Evolutionary conservation across 164 flowering plant genomes (phyloP).

Genomic region (Saururus chinensis): DNA sequence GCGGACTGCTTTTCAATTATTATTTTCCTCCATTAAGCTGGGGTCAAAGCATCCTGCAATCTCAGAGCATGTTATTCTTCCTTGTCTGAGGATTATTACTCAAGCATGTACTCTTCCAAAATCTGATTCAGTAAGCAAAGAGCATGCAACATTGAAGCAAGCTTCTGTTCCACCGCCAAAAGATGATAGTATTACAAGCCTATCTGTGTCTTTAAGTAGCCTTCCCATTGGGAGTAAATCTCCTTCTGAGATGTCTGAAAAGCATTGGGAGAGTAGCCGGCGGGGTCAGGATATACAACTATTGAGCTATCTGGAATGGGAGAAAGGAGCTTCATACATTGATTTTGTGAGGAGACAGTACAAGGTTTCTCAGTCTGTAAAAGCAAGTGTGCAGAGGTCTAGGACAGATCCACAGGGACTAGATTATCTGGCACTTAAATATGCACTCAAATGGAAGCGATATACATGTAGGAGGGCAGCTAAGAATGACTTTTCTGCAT

Average conservation of each 20-base stretch:
- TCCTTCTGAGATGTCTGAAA: slow-evolving; percentile 41
- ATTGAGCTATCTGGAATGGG: slow-evolving; percentile 96
- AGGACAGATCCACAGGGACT: slow-evolving; percentile 44
- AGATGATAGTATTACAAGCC: slow-evolving; percentile 39
- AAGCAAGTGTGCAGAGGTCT: slow-evolving; percentile 46
- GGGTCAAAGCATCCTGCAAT: slow-evolving; percentile 97
- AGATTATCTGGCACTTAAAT: slow-evolving; percentile 82
- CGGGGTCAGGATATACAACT: slow-evolving; percentile 77
- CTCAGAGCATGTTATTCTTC: slow-evolving; percentile 92
- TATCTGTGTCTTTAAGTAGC: slow-evolving; percentile 31
- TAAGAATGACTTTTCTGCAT: slow-evolving; percentile 48
- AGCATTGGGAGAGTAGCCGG: slow-evolving; percentile 59
- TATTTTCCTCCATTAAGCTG: slow-evolving; percentile 82
- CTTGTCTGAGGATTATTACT: slow-evolving; percentile 84
- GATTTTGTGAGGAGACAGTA: slow-evolving; percentile 98
- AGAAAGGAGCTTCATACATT: slow-evolving; percentile 91
- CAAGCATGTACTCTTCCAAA: slow-evolving; percentile 99
- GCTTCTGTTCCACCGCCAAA: slow-evolving; percentile 25
- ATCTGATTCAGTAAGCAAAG: slow-evolving; percentile 68
- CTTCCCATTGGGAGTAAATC: slow-evolving; percentile 36
- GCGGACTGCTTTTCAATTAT: slow-evolving; percentile 82
- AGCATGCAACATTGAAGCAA: slow-evolving; percentile 42
- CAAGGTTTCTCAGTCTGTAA: slow-evolving; percentile 68
- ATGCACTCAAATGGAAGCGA: slow-evolving; percentile 90
- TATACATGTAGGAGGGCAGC: slow-evolving; percentile 34